Conservation (phyloP, 129 eudicot genomes). For the Flaveria brownii region DNA sequence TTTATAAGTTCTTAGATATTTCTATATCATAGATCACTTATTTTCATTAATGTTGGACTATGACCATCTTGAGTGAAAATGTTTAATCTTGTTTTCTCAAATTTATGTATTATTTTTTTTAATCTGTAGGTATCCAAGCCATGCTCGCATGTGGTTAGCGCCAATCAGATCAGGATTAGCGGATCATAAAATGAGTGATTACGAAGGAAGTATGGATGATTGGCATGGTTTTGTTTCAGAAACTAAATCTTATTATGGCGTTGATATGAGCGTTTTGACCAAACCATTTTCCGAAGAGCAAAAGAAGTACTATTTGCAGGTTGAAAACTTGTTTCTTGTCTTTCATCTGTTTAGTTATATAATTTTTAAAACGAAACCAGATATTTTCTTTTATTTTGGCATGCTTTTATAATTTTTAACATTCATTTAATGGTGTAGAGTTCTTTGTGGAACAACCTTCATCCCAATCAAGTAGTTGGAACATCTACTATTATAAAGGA, state of each 20-base stretch:
- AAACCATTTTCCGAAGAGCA: conserved; percentile 75
- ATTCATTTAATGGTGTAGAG: conserved; percentile 48
- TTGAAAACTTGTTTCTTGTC: conserved; percentile 23
- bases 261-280: conserved; percentile 79
- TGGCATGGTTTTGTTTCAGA: conserved; percentile 72
- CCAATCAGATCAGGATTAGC: conserved; percentile 80
- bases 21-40: background rate
- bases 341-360: background rate
- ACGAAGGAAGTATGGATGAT: conserved; percentile 83
- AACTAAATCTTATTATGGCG: conserved; percentile 76
- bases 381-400: background rate
- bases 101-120: background rate
- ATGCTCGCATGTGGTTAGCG: conserved; percentile 97
- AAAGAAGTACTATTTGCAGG: conserved; percentile 81
- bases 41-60: too few species aligned
- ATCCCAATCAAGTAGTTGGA: conserved; percentile 89
- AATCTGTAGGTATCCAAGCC: conserved; percentile 93
- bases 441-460: conserved; percentile 88
- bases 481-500: conserved; percentile 71
- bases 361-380: background rate
- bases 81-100: background rate
- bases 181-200: conserved; percentile 76
- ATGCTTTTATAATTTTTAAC: conserved; percentile 15
- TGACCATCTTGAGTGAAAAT: background rate
- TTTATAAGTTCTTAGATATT: background rate